These are phyloP conservation scores for Eucalyptus grandis DNA, from an alignment of 345 rosid genomes.

Conservation along the genomic window DNA sequence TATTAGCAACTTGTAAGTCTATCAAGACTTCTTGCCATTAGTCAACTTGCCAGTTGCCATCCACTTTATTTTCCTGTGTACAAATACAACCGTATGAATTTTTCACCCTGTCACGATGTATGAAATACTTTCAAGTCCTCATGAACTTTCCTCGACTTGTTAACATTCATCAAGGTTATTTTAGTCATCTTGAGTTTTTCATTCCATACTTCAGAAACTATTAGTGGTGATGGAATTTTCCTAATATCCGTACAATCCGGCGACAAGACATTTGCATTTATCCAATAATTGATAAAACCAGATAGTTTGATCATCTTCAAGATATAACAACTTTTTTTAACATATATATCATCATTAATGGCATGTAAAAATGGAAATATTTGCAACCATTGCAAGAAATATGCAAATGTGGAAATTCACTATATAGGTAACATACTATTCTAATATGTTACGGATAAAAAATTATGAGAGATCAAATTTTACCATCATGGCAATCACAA, in stretches of 20 bases:
- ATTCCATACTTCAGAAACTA: too few species aligned
- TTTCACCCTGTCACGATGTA: not conserved
- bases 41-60: not conserved
- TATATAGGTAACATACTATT: not conserved
- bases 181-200: not conserved
- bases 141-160: not conserved
- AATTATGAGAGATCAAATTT: not conserved
- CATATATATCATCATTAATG: not conserved
- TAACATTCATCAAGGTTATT: not conserved
- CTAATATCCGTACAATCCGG: not conserved
- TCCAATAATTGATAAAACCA: not conserved
- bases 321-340: too few species aligned
- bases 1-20: not conserved
- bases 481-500: not conserved
- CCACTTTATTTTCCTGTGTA: not conserved
- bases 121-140: not conserved
- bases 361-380: not conserved
- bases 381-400: not conserved
- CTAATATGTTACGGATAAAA: not conserved
- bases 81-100: not conserved
- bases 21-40: not conserved
- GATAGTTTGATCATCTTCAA: not conserved
- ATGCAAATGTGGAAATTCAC: not conserved
- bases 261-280: too few species aligned
- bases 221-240: not conserved